Conservation (phyloP, 139 green algal species). For the Haematococcus lacustris region DNA sequence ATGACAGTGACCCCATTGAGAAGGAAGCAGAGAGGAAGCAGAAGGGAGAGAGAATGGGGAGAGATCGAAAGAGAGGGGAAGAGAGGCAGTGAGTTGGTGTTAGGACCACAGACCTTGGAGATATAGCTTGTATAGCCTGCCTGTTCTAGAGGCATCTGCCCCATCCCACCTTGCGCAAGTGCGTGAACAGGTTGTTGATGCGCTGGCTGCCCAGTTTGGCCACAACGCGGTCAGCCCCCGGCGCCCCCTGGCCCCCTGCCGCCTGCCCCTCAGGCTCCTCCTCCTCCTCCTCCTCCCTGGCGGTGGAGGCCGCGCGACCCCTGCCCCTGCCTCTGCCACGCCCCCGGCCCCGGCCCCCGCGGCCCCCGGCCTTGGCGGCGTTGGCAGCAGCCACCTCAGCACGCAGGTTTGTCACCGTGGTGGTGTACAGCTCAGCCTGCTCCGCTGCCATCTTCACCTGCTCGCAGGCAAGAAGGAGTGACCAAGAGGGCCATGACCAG, state of each 20-base stretch:
- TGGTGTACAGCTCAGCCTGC: conserved; percentile 53
- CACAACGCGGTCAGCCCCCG: not conserved
- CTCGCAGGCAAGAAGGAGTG: not conserved
- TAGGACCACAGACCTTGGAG: too few species aligned
- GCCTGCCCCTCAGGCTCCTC: not conserved
- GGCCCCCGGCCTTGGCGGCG: not conserved
- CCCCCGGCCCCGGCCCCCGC: not conserved
- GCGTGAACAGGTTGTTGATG: conserved; percentile 84
- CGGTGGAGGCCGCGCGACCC: not conserved
- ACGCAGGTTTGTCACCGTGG: conserved; percentile 37
- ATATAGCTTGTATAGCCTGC: too few species aligned
- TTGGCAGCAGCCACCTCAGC: conserved; percentile 22
- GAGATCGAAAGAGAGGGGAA: too few species aligned
- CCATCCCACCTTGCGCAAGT: conserved; percentile 72
- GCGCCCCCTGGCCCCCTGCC: not conserved
- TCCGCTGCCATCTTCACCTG: conserved; percentile 51
- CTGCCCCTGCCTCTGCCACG: not conserved
- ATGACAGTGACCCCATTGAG: not conserved
- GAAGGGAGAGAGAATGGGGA: too few species aligned
- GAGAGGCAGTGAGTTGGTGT: too few species aligned
- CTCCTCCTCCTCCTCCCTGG: not conserved
- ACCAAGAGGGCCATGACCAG: too few species aligned
- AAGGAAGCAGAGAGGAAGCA: not conserved
- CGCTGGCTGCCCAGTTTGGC: conserved; percentile 46
- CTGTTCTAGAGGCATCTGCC: not conserved